Percentiles rank a stretch among this genome's conserved stretches.
Evolutionary conservation across 2,329 filamentous ascomycete genomes (phyloP).

Genomic region (Aspergillus tamarii): DNA sequence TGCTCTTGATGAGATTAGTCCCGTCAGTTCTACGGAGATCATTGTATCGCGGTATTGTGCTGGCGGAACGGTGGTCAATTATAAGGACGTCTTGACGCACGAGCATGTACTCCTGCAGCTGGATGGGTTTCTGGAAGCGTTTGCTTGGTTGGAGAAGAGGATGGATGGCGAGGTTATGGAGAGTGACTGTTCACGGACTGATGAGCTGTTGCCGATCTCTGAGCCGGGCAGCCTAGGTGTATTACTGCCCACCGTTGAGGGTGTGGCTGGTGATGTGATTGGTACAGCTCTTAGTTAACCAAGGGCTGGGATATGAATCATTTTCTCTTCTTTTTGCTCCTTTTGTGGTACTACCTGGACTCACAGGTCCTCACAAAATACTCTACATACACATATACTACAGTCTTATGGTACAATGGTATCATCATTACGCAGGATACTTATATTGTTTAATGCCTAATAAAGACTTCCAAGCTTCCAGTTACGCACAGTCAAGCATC

Average conservation of each 20-base stretch:
- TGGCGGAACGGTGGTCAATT: neutral
- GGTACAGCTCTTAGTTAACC: neutral
- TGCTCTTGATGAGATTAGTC: neutral
- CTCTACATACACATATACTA: neutral
- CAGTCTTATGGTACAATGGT: neutral
- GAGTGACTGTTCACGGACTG: neutral
- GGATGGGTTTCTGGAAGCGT: neutral
- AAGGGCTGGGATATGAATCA: neutral
- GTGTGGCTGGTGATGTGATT: neutral
- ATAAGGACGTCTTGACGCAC: neutral
- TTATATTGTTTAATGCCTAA: too few relatives aligned
- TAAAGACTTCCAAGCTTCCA: too few relatives aligned
- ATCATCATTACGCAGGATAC: too few relatives aligned
- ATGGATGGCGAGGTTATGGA: neutral
- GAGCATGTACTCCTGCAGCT: neutral
- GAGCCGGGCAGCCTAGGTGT: neutral
- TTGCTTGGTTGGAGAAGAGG: neutral
- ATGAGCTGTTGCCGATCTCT: neutral
- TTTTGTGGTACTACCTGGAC: too few relatives aligned
- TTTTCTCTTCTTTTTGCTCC: too few relatives aligned
- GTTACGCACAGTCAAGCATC: too few relatives aligned
- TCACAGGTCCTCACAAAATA: too few relatives aligned
- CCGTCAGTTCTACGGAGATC: neutral
- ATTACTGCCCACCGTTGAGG: neutral
- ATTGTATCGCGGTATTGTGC: neutral